These are phyloP conservation scores for Buddleja alternifolia DNA, from an alignment of 257 asterid species.

Conservation along the genomic window DNA sequence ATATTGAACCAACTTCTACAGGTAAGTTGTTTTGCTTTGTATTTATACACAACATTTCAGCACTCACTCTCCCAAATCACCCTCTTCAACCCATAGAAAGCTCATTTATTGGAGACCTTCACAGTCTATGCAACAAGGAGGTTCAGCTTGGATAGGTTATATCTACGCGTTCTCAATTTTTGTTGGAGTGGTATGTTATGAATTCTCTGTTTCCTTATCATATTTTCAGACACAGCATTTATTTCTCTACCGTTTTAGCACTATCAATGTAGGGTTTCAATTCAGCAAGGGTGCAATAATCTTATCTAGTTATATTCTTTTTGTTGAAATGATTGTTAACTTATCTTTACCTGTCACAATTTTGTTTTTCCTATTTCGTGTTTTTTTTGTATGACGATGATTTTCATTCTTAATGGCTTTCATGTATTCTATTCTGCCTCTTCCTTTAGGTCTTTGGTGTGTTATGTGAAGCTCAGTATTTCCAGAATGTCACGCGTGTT, in stretches of 20 bases:
- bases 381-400: slow-evolving; percentile 8
- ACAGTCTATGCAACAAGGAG: slow-evolving; percentile 98
- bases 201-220: neutral
- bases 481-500: slow-evolving; percentile 96
- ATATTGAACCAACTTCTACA: slow-evolving; percentile 73
- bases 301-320: neutral
- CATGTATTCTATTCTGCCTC: slow-evolving; percentile 16
- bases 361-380: no score
- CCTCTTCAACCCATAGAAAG: neutral
- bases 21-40: slow-evolving; percentile 48
- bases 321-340: no score
- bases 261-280: no score
- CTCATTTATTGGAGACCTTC: slow-evolving; percentile 35
- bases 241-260: slow-evolving; percentile 4
- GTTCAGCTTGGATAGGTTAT: slow-evolving; percentile 98
- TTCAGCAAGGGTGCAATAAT: neutral
- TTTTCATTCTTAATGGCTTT: slow-evolving; percentile 17
- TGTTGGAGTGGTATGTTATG: slow-evolving; percentile 87
- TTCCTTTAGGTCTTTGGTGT: slow-evolving; percentile 74
- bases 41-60: neutral
- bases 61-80: slow-evolving; percentile 19
- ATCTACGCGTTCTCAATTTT: slow-evolving; percentile 83
- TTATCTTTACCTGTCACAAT: no score
- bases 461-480: slow-evolving; percentile 92
- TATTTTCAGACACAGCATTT: slow-evolving; percentile 10